These are phyloP conservation scores for Encephalitozoon hellem DNA, from an alignment of 371 early-diverging fungal genomes.

Conservation along the genomic window DNA sequence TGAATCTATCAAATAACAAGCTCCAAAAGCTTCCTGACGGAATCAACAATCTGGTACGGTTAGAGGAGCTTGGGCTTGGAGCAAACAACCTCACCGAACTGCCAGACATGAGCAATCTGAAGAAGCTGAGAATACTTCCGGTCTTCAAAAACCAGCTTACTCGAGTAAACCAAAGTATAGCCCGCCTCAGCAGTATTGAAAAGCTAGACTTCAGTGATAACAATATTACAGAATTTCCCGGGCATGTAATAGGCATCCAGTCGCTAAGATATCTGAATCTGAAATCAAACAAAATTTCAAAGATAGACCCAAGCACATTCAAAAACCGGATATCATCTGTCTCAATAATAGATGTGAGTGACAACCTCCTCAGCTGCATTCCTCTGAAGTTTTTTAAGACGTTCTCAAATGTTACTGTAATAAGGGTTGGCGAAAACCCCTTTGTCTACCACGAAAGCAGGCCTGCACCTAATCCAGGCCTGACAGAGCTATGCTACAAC, in stretches of 20 bases:
- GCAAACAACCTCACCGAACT: conserved; percentile 64
- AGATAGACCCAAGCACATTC: conserved; percentile 34
- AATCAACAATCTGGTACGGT: conserved; percentile 62
- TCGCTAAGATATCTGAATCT: conserved; percentile 57
- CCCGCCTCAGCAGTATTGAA: conserved; percentile 50
- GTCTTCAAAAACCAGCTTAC: conserved; percentile 58
- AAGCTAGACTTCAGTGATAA: conserved; percentile 61
- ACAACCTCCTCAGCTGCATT: conserved; percentile 40
- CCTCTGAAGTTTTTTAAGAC: conserved; percentile 58
- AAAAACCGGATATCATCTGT: conserved; percentile 12
- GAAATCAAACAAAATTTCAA: conserved; percentile 52
- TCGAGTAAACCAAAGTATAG: conserved; percentile 36
- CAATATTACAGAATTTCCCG: conserved; percentile 48
- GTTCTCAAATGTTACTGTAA: conserved; percentile 45
- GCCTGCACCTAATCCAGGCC: conserved; percentile 20
- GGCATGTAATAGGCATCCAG: conserved; percentile 33
- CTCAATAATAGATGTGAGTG: conserved; percentile 53
- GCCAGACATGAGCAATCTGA: conserved; percentile 60
- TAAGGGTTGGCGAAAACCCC: conserved; percentile 52
- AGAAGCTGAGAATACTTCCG: conserved; percentile 58
- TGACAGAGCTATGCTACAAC: conserved; percentile 50
- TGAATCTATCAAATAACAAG: conserved; percentile 67
- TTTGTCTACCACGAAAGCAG: conserved; percentile 32
- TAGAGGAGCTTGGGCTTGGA: conserved; percentile 67
- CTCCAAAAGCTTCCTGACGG: conserved; percentile 62